Evolutionary conservation across 352 stramenopile species (phyloP), one percentile per base, ranked within the genome.

Genomic region (Paralagenidium karlingii): DNA sequence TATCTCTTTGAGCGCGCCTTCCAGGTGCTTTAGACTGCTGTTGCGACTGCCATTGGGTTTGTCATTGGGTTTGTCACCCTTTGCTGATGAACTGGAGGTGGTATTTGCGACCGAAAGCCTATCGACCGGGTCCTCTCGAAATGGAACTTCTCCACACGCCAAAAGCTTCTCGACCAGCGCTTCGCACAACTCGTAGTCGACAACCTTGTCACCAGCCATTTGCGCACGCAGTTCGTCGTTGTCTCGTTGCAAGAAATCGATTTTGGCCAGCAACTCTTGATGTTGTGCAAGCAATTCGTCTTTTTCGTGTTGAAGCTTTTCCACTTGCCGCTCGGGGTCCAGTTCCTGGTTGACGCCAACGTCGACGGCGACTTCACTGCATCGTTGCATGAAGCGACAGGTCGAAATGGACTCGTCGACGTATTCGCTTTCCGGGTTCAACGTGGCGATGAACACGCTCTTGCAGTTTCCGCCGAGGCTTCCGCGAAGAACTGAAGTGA

Each of bases 381-480:
- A 96, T 6, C 91, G 74, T 51, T 98, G 90, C 53, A 94, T 95
- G 49, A 98, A 98, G 24, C 93, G 75, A 48, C 91, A 98, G 16
- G 90, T 98, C 2, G 82, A 95, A 40, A 98, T 96, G 22, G 82
- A 96, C 47, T 98, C 94, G 41, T 92, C 68, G 5, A 68, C 36
- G 32, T 82, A 87, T 36, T 78, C 66, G 34, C 43, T 62, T 45
- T 98, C 94, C 0, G 83, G 73, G 44, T 92, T 96, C 15, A 98
- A 74, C 9, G 84, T 97, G 7, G 94, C 94, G 45, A 98, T 91
- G 69, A 98, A 98, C 0, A 96, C 77, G 3, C 94, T 97, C 53
- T 97, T 96, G 69, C 91, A 98, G 60, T 98, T 98, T 24, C 92
- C 94, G 7, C 94, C 94, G 6, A 98, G 63, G 40, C 62, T 94